phyloP scores from a whole-genome alignment of 2,329 filamentous ascomycete genomes.

The Alternaria burnsii region DNA sequence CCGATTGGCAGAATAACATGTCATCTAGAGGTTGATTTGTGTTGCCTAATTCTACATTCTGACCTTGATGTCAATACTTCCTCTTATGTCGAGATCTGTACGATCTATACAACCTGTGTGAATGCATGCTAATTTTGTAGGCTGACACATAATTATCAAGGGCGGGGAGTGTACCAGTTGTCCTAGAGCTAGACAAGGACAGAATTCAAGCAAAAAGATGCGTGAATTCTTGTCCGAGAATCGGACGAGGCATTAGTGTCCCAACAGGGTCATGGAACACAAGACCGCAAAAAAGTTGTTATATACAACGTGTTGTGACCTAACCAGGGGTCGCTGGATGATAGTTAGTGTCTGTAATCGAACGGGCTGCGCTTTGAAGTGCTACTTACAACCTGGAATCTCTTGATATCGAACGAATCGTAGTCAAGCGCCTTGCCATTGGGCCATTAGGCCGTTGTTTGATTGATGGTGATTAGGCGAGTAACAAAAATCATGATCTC shows the following conservation, averaged over 20 bases:
- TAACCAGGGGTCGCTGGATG: conserved; percentile 31
- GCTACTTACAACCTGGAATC: conserved; percentile 37
- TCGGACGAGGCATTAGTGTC: not conserved
- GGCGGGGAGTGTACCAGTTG: rapidly evolving
- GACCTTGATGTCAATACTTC: not conserved
- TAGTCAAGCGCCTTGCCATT: conserved; percentile 67
- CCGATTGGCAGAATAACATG: too few species aligned
- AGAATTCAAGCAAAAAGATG: not conserved
- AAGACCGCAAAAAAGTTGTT: conserved; percentile 12
- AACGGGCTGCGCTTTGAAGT: not conserved
- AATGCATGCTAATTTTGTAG: not conserved
- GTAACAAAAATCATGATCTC: too few species aligned
- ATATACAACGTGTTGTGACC: conserved; percentile 19
- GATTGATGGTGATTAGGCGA: conserved; percentile 9
- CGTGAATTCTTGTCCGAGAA: not conserved
- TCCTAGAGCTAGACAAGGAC: not conserved
- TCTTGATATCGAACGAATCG: conserved; percentile 50
- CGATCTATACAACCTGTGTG: not conserved
- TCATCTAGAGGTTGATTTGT: too few species aligned
- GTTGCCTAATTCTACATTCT: too few species aligned
- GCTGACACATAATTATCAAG: not conserved
- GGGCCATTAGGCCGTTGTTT: conserved; percentile 53
- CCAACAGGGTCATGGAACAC: not conserved
- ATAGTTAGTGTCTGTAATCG: conserved; percentile 20
- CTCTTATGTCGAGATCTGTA: not conserved